Conservation (phyloP, 352 stramenopile species). For the Pythium sukuiense region DNA sequence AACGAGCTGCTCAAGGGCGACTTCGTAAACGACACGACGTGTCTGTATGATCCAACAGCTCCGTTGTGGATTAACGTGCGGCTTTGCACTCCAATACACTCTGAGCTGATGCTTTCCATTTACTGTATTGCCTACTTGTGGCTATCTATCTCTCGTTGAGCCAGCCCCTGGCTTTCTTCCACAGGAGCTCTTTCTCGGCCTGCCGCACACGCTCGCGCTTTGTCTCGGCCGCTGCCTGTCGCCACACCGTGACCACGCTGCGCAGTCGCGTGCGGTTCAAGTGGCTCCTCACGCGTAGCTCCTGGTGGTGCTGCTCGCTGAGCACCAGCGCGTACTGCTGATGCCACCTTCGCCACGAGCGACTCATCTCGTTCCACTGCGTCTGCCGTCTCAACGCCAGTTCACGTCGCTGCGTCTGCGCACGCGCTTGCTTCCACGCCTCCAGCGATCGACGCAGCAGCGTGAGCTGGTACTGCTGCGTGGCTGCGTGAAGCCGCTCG, state of each 20-base stretch:
- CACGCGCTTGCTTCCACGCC: slow-evolving; percentile 14
- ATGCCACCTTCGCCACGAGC: slow-evolving; percentile 23
- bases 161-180: slow-evolving; percentile 64
- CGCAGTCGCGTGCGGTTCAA: slow-evolving; percentile 25
- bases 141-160: slow-evolving; percentile 39
- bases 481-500: slow-evolving; percentile 18
- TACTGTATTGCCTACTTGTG: not conserved
- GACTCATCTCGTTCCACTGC: slow-evolving; percentile 32
- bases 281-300: not conserved
- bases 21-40: slow-evolving; percentile 1
- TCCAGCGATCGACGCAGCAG: slow-evolving; percentile 18
- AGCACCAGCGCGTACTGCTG: slow-evolving; percentile 5
- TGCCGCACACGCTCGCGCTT: slow-evolving; percentile 33
- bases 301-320: slow-evolving; percentile 4
- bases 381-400: slow-evolving; percentile 35
- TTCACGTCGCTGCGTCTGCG: slow-evolving; percentile 19
- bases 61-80: not conserved
- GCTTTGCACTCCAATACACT: not conserved
- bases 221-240: slow-evolving; percentile 23
- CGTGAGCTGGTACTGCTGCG: slow-evolving; percentile 27
- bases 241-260: slow-evolving; percentile 37
- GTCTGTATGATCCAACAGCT: slow-evolving; percentile 1
- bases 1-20: not conserved
- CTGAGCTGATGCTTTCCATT: not conserved
- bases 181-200: slow-evolving; percentile 56